Percentiles rank a stretch among this genome's conserved stretches.
phyloP scores from a whole-genome alignment of 495 filamentous ascomycete genomes.

The Astrothelium subdiscretum region DNA sequence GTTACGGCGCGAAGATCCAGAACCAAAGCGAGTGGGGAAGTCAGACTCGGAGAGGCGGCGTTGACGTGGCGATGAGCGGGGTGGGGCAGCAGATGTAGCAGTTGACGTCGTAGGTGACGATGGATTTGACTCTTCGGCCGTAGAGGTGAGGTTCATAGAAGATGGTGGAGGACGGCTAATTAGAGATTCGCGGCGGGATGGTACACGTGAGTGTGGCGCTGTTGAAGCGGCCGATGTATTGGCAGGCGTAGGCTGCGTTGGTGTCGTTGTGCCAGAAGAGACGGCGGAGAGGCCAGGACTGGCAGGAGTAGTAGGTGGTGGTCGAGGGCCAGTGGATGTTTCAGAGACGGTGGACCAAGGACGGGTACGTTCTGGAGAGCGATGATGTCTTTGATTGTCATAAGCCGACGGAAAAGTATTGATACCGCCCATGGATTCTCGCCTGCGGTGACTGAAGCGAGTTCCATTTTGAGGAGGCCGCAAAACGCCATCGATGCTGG shows the following conservation, averaged over 20 bases:
- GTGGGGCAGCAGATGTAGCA: slow-evolving; percentile 12
- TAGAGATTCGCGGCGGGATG: slow-evolving; percentile 21
- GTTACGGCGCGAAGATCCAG: slow-evolving; percentile 51
- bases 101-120: background rate
- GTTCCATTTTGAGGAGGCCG: slow-evolving; percentile 31
- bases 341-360: slow-evolving; percentile 36
- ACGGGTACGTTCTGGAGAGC: slow-evolving; percentile 26
- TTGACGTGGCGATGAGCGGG: slow-evolving; percentile 29
- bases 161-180: slow-evolving; percentile 17
- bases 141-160: slow-evolving; percentile 10
- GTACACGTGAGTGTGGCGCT: slow-evolving; percentile 1
- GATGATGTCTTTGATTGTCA: slow-evolving; percentile 39
- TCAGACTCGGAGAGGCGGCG: slow-evolving; percentile 53
- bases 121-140: slow-evolving; percentile 21
- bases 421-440: slow-evolving; percentile 39
- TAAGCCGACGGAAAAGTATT: slow-evolving; percentile 32
- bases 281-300: slow-evolving; percentile 47
- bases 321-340: slow-evolving; percentile 49
- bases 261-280: slow-evolving; percentile 46
- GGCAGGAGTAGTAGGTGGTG: slow-evolving; percentile 59
- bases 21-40: slow-evolving; percentile 46
- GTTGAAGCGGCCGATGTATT: slow-evolving; percentile 37
- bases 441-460: slow-evolving; percentile 40
- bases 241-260: slow-evolving; percentile 35
- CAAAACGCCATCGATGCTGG: slow-evolving; percentile 26